Base-by-base conservation (phyloP, 2,329 filamentous ascomycete genomes). In the Aspergillus unguis region DNA sequence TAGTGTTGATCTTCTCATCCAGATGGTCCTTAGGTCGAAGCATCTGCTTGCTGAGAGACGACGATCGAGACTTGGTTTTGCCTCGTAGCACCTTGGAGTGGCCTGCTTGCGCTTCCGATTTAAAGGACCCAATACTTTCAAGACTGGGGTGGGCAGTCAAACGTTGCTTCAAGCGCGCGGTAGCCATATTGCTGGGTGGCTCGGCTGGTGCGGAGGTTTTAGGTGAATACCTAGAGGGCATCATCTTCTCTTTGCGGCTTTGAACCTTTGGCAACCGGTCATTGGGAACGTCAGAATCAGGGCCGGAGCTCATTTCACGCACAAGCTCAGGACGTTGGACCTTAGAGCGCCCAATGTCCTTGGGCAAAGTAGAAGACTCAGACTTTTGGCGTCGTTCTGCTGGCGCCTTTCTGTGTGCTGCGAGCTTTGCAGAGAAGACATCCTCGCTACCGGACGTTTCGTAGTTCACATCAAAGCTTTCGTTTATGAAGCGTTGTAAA, bases 1-100 rank as follows among this genome's bases (percentile, higher is more conserved):
- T 88, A 47, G 87, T 83, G 64, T 83, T 87, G 44, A 95, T 92
- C 66, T 92, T 90, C 57, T 85, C 83, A 59, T 90, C 88, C 10
- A 95, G 78, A 51, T 89, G 82, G 58, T 90, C 85, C 57, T 87
- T 84, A 0, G 79, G 74, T 48, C 65, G 71, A 52, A 68, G 66
- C 52, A 71, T 72, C 50, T 72, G 58, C 11, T 57, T 72, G 4
- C 58, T 72, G 49, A 67, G 76, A 62, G 69, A 65, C 8, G 81
- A 78, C 11, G 62, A 44, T 40, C 66, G 63, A 36, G 65, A 63
- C 25, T 58, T 57, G 35, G 52, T 50, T 32, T 44, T 32, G 28
- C 7, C 28, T 5, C 7, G 28, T 23, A 32, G 10, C 9, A 27
- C 62, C 56, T 1, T 53, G 32, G 31, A 58, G 56, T 3, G 53